Percentiles rank a stretch among this genome's conserved stretches.
Evolutionary conservation across 805 yeast species (phyloP).

Genomic region (Tetrapisispora namnaoensis): DNA sequence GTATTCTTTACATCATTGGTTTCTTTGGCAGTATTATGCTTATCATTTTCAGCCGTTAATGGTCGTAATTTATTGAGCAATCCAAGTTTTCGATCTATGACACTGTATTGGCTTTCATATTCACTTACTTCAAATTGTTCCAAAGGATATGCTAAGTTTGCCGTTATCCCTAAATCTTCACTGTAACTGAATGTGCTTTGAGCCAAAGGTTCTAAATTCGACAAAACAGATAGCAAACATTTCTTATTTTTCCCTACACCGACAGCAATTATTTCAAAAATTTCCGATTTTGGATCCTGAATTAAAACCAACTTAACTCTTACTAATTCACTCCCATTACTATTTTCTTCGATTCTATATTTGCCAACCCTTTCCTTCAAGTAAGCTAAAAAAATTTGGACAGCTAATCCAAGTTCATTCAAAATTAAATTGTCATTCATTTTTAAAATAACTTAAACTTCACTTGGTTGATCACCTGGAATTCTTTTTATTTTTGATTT

Average conservation of each 20-base stretch:
- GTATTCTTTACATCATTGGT: neutral
- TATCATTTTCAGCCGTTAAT: neutral
- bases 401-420: slow-evolving; percentile 4
- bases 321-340: neutral
- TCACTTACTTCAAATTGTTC: neutral
- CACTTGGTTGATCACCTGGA: no score
- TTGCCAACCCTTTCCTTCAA: slow-evolving; percentile 1
- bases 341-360: neutral
- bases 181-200: slow-evolving; percentile 13
- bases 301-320: slow-evolving; percentile 4
- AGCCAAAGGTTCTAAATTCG: slow-evolving; percentile 7
- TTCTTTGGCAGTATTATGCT: neutral
- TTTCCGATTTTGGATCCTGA: neutral
- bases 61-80: neutral
- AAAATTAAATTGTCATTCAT: slow-evolving; percentile 3
- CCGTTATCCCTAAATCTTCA: slow-evolving; percentile 5
- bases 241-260: slow-evolving; percentile 6
- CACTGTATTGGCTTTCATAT: neutral
- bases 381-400: slow-evolving; percentile 4
- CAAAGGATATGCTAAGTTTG: slow-evolving; percentile 7
- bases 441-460: neutral
- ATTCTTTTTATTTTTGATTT: no score
- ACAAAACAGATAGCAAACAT: slow-evolving; percentile 13
- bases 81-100: neutral
- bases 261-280: slow-evolving; percentile 6